Evolutionary conservation across 768 basidiomycete genomes (phyloP).

Genomic region (Sporobolomyces roseus): DNA sequence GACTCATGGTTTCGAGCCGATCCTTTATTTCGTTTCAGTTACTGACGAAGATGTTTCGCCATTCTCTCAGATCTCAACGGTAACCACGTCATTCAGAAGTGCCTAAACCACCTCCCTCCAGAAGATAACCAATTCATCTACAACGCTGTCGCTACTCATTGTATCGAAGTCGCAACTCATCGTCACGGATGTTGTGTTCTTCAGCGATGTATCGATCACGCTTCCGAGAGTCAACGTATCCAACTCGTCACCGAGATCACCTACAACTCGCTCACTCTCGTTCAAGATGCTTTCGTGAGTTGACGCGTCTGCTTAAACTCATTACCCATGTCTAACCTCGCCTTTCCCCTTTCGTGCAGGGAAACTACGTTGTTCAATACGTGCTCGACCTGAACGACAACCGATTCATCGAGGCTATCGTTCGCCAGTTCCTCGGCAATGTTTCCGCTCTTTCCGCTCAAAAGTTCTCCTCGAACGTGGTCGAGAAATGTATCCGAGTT

Average conservation of each 20-base stretch:
- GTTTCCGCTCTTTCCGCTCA: constrained; percentile 96
- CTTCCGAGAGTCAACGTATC: constrained; percentile 86
- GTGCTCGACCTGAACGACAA: constrained; percentile 97
- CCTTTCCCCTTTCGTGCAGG: constrained; percentile 44
- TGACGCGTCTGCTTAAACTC: neutral
- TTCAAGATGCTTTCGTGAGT: constrained; percentile 72
- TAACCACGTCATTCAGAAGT: constrained; percentile 98
- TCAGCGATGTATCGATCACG: constrained; percentile 96
- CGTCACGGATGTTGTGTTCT: constrained; percentile 98
- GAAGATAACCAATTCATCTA: constrained; percentile 99
- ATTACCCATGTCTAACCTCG: neutral
- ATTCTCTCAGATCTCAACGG: constrained; percentile 79
- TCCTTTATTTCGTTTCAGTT: too few relatives aligned
- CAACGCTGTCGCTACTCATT: constrained; percentile 97
- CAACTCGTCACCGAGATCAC: constrained; percentile 99
- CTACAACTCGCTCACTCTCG: constrained; percentile 92
- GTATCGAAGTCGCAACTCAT: constrained; percentile 96
- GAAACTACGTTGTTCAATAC: constrained; percentile 95
- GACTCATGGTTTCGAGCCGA: too few relatives aligned
- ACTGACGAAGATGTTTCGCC: too few relatives aligned
- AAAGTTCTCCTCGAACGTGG: constrained; percentile 97
- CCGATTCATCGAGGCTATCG: constrained; percentile 94
- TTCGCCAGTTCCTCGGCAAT: constrained; percentile 95
- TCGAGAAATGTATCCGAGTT: constrained; percentile 69
- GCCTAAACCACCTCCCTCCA: constrained; percentile 92